These are phyloP conservation scores for Fusarium goolgardi DNA, from an alignment of 2,329 filamentous ascomycete species.

Conservation along the genomic window DNA sequence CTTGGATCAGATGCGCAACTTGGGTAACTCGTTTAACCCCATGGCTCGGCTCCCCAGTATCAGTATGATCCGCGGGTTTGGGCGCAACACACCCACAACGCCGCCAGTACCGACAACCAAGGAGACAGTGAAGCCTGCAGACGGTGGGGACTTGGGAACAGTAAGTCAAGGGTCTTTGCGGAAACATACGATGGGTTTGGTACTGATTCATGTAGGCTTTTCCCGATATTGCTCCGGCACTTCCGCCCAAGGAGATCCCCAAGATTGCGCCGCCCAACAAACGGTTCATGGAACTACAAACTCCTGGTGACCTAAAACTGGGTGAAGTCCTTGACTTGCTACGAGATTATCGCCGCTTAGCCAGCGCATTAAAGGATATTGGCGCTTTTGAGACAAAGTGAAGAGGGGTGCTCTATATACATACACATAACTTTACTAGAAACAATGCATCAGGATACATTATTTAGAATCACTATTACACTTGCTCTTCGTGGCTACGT, in stretches of 20 bases:
- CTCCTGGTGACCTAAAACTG: conserved; percentile 75
- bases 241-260: conserved; percentile 65
- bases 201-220: conserved; percentile 61
- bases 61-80: conserved; percentile 79
- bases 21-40: conserved; percentile 85
- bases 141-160: conserved; percentile 68
- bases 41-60: conserved; percentile 82
- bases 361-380: conserved; percentile 70
- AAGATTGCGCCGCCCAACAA: conserved; percentile 75
- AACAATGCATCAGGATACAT: conserved; percentile 21
- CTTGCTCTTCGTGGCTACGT: neutral
- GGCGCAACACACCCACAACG: conserved; percentile 61
- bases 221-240: conserved; percentile 66
- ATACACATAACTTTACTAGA: conserved; percentile 27
- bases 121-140: conserved; percentile 55
- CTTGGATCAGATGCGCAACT: conserved; percentile 83
- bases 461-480: neutral
- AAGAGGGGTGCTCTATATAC: neutral
- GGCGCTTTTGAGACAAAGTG: conserved; percentile 66
- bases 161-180: conserved; percentile 55
- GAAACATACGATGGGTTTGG: neutral
- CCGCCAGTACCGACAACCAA: conserved; percentile 54
- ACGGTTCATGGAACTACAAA: conserved; percentile 78
- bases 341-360: conserved; percentile 79
- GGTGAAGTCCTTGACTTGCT: conserved; percentile 79